These are phyloP conservation scores for Arthroderma uncinatum DNA, from an alignment of 2,329 filamentous ascomycete genomes.

Conservation along the genomic window DNA sequence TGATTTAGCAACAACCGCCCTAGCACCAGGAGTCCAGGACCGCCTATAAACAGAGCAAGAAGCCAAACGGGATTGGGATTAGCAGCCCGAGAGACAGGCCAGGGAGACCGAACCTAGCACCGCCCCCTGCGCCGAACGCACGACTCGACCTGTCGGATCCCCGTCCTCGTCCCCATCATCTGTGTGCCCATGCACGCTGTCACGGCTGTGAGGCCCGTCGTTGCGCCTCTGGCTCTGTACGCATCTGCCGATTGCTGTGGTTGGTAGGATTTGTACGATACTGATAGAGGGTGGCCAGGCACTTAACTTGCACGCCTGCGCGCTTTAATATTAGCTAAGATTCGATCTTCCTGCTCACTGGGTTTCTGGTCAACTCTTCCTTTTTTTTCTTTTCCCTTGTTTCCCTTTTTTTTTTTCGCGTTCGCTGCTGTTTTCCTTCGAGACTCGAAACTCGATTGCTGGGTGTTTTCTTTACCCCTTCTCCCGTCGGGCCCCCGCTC, in stretches of 20 bases:
- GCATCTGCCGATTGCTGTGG: neutral
- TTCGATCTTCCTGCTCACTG: conserved; percentile 1
- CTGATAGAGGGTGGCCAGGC: neutral
- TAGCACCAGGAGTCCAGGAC: neutral
- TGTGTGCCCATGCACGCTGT: conserved; percentile 4
- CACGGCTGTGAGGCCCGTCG: conserved; percentile 1
- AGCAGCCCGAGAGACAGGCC: neutral
- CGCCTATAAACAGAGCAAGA: neutral
- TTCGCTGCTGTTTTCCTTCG: neutral
- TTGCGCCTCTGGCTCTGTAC: conserved; percentile 4
- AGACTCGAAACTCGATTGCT: neutral
- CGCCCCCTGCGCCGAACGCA: conserved; percentile 1
- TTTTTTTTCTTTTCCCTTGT: neutral
- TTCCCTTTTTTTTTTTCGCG: neutral
- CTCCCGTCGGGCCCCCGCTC: neutral
- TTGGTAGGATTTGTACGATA: neutral
- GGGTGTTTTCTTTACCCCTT: neutral
- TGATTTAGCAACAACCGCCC: neutral
- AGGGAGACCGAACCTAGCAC: neutral
- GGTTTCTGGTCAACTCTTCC: neutral
- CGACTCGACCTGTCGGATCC: conserved; percentile 4
- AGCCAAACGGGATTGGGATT: neutral
- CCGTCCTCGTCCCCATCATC: neutral
- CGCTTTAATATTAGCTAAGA: neutral
- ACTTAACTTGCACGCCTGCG: neutral